Conservation (phyloP, 2,329 filamentous ascomycete species). For the Sporothrix pallida region DNA sequence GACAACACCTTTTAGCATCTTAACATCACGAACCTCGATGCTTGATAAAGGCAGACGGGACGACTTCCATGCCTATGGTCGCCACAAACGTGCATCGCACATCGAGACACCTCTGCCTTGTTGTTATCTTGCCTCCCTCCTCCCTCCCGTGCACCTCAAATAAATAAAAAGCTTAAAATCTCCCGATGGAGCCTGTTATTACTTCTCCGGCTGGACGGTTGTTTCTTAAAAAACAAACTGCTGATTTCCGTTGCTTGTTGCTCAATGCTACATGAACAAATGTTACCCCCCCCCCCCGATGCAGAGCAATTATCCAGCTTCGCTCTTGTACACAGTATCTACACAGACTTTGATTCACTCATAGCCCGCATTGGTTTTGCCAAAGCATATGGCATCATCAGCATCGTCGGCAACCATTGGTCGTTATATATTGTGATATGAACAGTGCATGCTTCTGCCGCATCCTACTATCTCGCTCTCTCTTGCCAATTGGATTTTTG, state of each 20-base stretch:
- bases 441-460: too few species aligned
- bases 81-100: neutral
- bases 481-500: neutral
- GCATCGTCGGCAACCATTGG: too few species aligned
- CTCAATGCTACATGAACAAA: neutral
- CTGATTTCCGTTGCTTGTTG: too few species aligned
- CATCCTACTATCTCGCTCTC: neutral
- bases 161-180: slow-evolving; percentile 26
- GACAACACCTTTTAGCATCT: neutral
- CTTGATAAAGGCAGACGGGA: neutral
- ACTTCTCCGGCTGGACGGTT: slow-evolving; percentile 14
- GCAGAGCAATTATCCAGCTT: too few species aligned
- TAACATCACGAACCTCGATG: neutral
- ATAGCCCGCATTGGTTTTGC: too few species aligned
- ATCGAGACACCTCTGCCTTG: neutral
- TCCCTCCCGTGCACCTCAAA: neutral
- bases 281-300: neutral
- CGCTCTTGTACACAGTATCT: too few species aligned
- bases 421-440: too few species aligned
- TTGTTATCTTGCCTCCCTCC: neutral
- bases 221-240: neutral
- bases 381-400: too few species aligned
- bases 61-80: neutral
- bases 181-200: slow-evolving; percentile 22
- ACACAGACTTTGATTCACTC: too few species aligned